Percentiles rank a stretch among this genome's conserved stretches.
Conservation (phyloP, 2,329 filamentous ascomycete species). For the Colletotrichum simmondsii region DNA sequence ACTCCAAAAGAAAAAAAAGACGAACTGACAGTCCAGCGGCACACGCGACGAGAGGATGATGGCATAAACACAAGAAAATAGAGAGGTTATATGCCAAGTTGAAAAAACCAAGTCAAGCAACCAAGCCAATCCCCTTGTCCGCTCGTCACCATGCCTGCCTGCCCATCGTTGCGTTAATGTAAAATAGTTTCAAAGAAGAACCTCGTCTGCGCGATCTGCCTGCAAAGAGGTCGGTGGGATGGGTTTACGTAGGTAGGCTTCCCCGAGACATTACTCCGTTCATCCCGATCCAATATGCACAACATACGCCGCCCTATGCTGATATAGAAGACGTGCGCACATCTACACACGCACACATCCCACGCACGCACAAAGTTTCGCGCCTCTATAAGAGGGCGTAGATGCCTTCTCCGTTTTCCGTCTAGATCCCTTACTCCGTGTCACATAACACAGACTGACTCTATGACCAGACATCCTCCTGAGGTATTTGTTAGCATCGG, state of each 20-base stretch:
- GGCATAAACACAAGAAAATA: not conserved
- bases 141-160: not conserved
- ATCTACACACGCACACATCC: not conserved
- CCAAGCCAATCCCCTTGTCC: not conserved
- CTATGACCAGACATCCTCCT: constrained; percentile 80
- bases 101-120: constrained; percentile 8
- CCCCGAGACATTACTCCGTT: constrained; percentile 13
- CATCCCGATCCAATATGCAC: constrained; percentile 28
- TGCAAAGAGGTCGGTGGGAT: not conserved
- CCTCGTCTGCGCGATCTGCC: not conserved
- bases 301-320: constrained; percentile 32
- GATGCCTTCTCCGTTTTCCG: not conserved
- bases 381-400: not conserved
- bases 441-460: constrained; percentile 31
- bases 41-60: not conserved
- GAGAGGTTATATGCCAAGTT: constrained; percentile 19
- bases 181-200: not conserved
- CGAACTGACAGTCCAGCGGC: not conserved
- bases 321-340: constrained; percentile 28
- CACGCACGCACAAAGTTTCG: not conserved
- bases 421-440: constrained; percentile 11
- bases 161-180: not conserved
- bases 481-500: constrained; percentile 44
- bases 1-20: not conserved
- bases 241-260: not conserved